Conservation (phyloP, 441 rosid genomes). For the Cnidoscolus chayamansa region DNA sequence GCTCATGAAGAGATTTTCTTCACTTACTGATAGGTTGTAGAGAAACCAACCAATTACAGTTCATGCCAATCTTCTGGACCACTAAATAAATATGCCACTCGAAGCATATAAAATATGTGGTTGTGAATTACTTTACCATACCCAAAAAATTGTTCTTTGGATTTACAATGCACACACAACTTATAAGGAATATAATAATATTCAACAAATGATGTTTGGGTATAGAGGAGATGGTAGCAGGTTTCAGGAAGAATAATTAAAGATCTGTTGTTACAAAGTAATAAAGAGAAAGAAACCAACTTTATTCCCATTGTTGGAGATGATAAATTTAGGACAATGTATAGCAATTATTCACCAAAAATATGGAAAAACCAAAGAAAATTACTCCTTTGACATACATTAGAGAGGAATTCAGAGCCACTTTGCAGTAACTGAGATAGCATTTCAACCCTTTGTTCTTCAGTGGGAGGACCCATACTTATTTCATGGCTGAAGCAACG, state of each 20-base stretch:
- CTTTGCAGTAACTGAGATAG: conserved; percentile 66
- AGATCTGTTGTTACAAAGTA: neutral
- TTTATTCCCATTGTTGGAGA: neutral
- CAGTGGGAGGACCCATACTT: conserved; percentile 74
- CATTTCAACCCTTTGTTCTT: conserved; percentile 81
- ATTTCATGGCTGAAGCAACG: conserved; percentile 99
- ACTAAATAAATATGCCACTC: neutral
- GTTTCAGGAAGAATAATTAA: neutral
- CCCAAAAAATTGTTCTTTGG: neutral
- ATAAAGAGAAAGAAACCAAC: neutral
- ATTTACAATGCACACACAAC: neutral
- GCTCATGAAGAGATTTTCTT: neutral
- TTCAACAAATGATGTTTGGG: neutral
- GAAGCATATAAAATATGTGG: neutral
- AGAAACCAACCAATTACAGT: neutral
- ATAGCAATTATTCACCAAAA: conserved; percentile 1
- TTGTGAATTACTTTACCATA: neutral
- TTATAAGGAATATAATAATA: neutral
- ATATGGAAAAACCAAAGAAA: conserved; percentile 11
- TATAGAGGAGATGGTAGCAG: too few relatives aligned
- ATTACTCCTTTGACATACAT: conserved; percentile 46
- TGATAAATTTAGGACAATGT: conserved; percentile 1
- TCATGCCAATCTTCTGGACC: neutral
- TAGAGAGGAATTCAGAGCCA: conserved; percentile 55
- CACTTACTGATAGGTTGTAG: neutral